Base-by-base conservation (phyloP, 306 rosid species). In the Mimosa bimucronata region DNA sequence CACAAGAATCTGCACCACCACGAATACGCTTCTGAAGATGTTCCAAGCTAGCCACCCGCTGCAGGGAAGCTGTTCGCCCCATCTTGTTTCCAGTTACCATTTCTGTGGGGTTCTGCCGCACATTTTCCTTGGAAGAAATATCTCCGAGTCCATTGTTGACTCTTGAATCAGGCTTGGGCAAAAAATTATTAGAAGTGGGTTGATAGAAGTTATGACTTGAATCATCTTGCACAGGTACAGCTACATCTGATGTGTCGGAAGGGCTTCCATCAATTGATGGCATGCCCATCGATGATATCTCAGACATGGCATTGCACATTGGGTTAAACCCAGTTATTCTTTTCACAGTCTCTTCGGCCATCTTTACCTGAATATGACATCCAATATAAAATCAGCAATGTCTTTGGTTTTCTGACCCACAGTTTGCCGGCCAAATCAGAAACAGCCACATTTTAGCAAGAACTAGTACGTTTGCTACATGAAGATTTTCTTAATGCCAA, bases 1-100 rank as follows among this genome's bases (percentile, higher is more conserved):
- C 89, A 61, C 78, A 58, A 0, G 88, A 75, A 71, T 81, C 87
- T 40, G 60, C 77, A 7, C 83, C 87, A 41, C 93, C 87, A 28
- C 97, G 88, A 48, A 96, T 93, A 81, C 93, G 87, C 82, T 91
- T 93, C 88, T 96, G 99, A 70, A 93, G 94, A 82, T 87, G 94
- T 83, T 96, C 99, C 92, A 96, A 91, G 93, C 99, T 95, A 41
- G 97, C 97, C 82, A 95, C 99, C 76, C 98, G 90, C 80, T 79
- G 94, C 80, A 93, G 19, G 66, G 98, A 79, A 77, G 87, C 75
- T 37, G 92, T 42, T 87, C 81, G 87, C 66, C 85, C 92, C 77
- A 76, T 87, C 88, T 91, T 88, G 88, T 85, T 89, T 70, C 86
- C 92, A 26, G 75, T 75, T 10, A 37, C 87, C 25, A 82, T 71